Conservation (phyloP, 371 early-diverging fungal genomes). For the Mortierella sp. region DNA sequence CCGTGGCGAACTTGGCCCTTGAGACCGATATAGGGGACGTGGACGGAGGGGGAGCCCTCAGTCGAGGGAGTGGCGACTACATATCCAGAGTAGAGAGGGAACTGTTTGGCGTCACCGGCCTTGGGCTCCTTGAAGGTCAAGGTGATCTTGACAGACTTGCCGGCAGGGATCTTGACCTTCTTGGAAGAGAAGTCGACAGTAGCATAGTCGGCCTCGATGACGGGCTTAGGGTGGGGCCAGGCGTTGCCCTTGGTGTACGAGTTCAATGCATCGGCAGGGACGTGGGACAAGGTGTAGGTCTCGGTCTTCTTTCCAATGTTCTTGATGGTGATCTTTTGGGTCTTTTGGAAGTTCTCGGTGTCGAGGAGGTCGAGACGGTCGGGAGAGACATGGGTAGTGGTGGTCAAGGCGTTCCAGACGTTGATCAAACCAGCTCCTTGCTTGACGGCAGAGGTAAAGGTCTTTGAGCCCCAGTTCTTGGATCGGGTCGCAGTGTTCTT, state of each 20-base stretch:
- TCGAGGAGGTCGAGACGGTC: slow-evolving; percentile 77
- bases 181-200: slow-evolving; percentile 47
- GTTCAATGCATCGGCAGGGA: slow-evolving; percentile 62
- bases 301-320: slow-evolving; percentile 67
- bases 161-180: slow-evolving; percentile 57
- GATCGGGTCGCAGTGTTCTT: slow-evolving; percentile 57
- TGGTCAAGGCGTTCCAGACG: slow-evolving; percentile 67
- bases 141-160: slow-evolving; percentile 56
- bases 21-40: slow-evolving; percentile 33
- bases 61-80: slow-evolving; percentile 31
- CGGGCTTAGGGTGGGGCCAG: slow-evolving; percentile 38
- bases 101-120: slow-evolving; percentile 24
- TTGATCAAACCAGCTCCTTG: slow-evolving; percentile 87
- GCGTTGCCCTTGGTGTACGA: slow-evolving; percentile 52
- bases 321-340: slow-evolving; percentile 66
- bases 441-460: slow-evolving; percentile 60
- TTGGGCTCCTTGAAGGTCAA: slow-evolving; percentile 44
- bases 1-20: slow-evolving; percentile 46
- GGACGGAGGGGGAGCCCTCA: slow-evolving; percentile 18
- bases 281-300: slow-evolving; percentile 66
- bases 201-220: slow-evolving; percentile 56
- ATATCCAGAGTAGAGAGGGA: slow-evolving; percentile 51
- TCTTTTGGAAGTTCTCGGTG: slow-evolving; percentile 57
- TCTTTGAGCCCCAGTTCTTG: slow-evolving; percentile 13
- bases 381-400: slow-evolving; percentile 70